phyloP scores from a whole-genome alignment of 2,329 filamentous ascomycete genomes.

The Fusarium stilboides region DNA sequence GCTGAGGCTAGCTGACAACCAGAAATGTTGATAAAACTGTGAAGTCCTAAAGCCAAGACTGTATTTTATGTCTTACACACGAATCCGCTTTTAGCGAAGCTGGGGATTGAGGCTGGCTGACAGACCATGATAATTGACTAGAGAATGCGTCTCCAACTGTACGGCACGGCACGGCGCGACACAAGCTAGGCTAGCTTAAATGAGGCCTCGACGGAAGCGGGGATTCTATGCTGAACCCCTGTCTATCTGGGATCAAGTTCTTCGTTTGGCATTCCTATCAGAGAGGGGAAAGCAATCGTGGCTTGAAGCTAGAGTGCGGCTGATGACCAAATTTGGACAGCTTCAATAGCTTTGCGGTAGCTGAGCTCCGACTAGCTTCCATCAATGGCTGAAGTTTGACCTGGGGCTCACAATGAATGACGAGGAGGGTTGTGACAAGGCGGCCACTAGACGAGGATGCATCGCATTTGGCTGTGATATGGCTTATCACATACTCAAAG shows the following conservation, averaged over 20 bases:
- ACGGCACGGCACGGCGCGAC: neutral
- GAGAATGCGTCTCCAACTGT: neutral
- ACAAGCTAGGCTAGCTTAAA: neutral
- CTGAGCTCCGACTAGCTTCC: neutral
- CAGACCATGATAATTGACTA: no score
- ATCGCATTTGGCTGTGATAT: neutral
- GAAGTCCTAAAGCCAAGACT: neutral
- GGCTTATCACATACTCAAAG: slow-evolving; percentile 2
- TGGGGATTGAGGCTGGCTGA: neutral
- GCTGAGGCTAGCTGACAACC: no score
- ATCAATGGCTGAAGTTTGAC: neutral
- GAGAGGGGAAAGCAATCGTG: neutral
- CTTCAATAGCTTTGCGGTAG: neutral
- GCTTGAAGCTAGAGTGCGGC: slow-evolving; percentile 3
- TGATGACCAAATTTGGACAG: slow-evolving; percentile 1
- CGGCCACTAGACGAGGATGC: neutral
- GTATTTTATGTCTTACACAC: neutral
- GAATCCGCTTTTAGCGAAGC: neutral
- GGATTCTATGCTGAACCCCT: no score
- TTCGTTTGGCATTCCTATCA: slow-evolving; percentile 3
- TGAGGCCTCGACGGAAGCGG: neutral
- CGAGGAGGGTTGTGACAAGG: neutral
- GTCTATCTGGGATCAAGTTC: neutral
- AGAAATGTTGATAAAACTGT: neutral
- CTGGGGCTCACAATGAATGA: neutral